A percentile compares a stretch with the other conserved stretches of the same genome.
phyloP scores from a whole-genome alignment of 768 basidiomycete genomes.

The Hemileccinum impolitum region DNA sequence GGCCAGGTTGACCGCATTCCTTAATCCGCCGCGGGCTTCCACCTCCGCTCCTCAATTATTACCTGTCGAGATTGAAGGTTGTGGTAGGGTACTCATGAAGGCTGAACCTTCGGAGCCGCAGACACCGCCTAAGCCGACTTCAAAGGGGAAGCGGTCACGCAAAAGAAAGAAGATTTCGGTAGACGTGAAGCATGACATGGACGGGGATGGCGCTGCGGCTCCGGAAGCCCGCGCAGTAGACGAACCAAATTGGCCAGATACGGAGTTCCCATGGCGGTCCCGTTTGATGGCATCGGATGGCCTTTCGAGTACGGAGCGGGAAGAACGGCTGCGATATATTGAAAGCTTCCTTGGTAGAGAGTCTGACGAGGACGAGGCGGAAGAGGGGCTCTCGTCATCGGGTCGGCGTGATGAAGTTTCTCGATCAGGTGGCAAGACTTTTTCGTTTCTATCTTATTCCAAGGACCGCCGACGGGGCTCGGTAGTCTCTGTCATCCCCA shows the following conservation, averaged over 20 bases:
- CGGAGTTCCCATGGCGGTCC: constrained; percentile 74
- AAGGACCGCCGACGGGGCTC: constrained; percentile 17
- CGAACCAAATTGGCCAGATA: constrained; percentile 75
- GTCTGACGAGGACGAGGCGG: constrained; percentile 50
- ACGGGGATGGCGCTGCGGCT: constrained; percentile 10
- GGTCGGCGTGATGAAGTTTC: constrained; percentile 16
- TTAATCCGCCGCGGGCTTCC: constrained; percentile 34
- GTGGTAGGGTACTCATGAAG: constrained; percentile 69
- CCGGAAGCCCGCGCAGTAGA: constrained; percentile 36
- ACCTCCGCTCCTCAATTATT: constrained; percentile 43
- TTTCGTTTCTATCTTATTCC: constrained; percentile 47
- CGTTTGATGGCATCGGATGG: constrained; percentile 55
- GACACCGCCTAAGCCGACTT: constrained; percentile 25
- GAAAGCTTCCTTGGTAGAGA: constrained; percentile 72
- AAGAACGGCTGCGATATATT: constrained; percentile 61
- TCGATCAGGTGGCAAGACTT: constrained; percentile 54
- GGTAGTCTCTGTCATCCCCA: constrained; percentile 41
- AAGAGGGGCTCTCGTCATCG: constrained; percentile 19
- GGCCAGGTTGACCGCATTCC: constrained; percentile 67
- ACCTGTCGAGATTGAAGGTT: constrained; percentile 63
- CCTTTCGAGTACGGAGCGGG: constrained; percentile 49
- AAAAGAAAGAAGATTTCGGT: constrained; percentile 48
- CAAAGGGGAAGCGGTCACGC: constrained; percentile 41
- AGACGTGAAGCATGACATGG: constrained; percentile 20
- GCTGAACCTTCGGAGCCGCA: constrained; percentile 40